These are phyloP conservation scores for Carallia pectinifolia DNA, from an alignment of 345 rosid species.

Conservation along the genomic window DNA sequence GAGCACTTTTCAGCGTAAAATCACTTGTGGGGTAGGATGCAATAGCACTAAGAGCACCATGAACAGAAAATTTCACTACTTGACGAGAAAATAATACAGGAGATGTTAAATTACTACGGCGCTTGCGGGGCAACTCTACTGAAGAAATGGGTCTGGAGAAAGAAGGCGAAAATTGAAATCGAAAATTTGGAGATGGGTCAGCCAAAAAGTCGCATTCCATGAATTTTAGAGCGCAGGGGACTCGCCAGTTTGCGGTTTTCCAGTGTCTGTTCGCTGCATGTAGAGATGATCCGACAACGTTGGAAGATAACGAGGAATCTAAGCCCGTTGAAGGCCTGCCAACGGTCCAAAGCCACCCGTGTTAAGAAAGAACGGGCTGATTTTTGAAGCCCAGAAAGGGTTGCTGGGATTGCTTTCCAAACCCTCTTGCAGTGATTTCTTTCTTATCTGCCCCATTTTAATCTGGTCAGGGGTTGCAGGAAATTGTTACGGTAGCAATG, in stretches of 20 bases:
- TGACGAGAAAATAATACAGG: neutral
- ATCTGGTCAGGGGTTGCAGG: too few relatives aligned
- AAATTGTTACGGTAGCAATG: too few relatives aligned
- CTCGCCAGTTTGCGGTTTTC: neutral
- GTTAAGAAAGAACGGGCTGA: too few relatives aligned
- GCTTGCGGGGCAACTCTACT: neutral
- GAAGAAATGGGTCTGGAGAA: neutral
- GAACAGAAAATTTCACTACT: conserved; percentile 6
- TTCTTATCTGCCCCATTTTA: too few relatives aligned
- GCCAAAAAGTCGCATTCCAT: conserved; percentile 16
- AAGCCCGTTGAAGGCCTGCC: too few relatives aligned
- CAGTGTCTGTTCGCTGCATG: neutral
- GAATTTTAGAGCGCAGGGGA: neutral
- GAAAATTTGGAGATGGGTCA: neutral
- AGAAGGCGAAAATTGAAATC: neutral
- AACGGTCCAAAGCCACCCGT: too few relatives aligned
- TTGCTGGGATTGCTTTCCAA: too few relatives aligned
- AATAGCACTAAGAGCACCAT: neutral
- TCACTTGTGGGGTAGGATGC: conserved; percentile 4
- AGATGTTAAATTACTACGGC: neutral
- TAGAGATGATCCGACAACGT: neutral
- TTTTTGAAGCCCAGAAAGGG: too few relatives aligned
- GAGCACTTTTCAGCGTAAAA: neutral
- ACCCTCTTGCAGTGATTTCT: too few relatives aligned
- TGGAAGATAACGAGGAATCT: too few relatives aligned